Evolutionary conservation across 257 asterid species (phyloP).

Genomic region (Coffea canephora): DNA sequence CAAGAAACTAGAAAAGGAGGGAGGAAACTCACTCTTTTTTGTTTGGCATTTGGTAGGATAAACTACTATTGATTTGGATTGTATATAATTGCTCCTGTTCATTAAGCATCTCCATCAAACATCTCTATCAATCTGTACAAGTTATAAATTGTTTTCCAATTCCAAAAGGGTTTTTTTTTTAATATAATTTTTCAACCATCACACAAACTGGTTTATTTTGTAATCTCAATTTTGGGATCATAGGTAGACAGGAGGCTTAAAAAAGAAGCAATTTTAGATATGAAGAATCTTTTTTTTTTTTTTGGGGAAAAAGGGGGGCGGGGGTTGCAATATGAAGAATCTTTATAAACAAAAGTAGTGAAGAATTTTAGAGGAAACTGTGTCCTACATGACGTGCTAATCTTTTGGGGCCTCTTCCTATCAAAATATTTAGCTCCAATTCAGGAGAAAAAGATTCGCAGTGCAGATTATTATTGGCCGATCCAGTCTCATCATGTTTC

Average conservation of each 20-base stretch:
- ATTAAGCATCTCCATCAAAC: slow-evolving; percentile 2
- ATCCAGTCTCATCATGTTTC: slow-evolving; percentile 11
- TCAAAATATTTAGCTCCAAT: slow-evolving; percentile 11
- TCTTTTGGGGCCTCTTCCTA: background rate
- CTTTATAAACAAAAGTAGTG: background rate
- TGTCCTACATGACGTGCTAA: background rate
- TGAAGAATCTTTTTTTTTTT: background rate
- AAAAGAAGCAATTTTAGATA: slow-evolving; percentile 13
- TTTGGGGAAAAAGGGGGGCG: too few species aligned
- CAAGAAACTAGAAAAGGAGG: slow-evolving; percentile 5
- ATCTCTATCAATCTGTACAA: background rate
- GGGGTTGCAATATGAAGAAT: background rate
- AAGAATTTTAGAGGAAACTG: background rate
- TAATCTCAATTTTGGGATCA: background rate
- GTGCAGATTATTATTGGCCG: slow-evolving; percentile 12
- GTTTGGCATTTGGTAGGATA: background rate
- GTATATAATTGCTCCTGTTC: slow-evolving; percentile 11
- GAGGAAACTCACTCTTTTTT: background rate
- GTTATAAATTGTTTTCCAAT: background rate
- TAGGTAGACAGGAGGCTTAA: slow-evolving; percentile 11
- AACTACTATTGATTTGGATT: slow-evolving; percentile 6
- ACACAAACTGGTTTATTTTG: background rate
- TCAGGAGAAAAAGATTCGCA: slow-evolving; percentile 17
- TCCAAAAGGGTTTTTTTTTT: background rate
- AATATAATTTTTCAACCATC: too few species aligned